These are phyloP conservation scores for Mucor circinelloides DNA, from an alignment of 371 early-diverging fungal genomes.

Conservation along the genomic window DNA sequence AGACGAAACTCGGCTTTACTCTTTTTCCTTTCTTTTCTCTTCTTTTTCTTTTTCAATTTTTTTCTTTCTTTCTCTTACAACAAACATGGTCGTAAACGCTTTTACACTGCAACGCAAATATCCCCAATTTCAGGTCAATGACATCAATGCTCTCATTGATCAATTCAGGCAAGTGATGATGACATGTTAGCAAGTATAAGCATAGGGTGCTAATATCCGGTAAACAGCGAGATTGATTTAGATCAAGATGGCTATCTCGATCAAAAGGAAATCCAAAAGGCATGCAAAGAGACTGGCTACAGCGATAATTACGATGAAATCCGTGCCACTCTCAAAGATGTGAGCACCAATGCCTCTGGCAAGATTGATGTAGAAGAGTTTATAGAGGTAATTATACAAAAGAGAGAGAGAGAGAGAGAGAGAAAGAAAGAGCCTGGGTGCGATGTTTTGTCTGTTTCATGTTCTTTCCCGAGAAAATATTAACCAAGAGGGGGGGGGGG, in stretches of 20 bases:
- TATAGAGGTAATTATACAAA: constrained; percentile 62
- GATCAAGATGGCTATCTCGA: constrained; percentile 79
- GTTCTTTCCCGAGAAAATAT: neutral
- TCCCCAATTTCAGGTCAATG: constrained; percentile 62
- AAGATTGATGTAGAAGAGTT: constrained; percentile 85
- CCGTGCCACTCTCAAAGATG: constrained; percentile 70
- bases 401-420: neutral
- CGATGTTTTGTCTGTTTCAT: neutral
- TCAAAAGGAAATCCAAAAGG: constrained; percentile 71
- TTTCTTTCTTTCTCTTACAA: neutral
- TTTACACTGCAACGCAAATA: constrained; percentile 63
- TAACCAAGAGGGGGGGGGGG: no score
- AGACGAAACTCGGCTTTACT: neutral
- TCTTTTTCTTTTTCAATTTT: constrained; percentile 10
- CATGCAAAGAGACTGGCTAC: constrained; percentile 71
- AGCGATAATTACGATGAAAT: constrained; percentile 79
- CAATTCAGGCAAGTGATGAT: constrained; percentile 66
- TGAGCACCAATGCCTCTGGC: constrained; percentile 72
- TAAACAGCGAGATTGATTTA: constrained; percentile 71
- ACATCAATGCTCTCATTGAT: constrained; percentile 62
- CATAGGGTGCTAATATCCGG: neutral
- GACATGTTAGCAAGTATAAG: neutral
- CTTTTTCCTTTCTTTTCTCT: neutral
- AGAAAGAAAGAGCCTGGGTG: neutral
- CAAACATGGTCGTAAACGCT: constrained; percentile 39